Base-by-base conservation (phyloP, 2,329 filamentous ascomycete genomes). In the Laburnicola sp. region DNA sequence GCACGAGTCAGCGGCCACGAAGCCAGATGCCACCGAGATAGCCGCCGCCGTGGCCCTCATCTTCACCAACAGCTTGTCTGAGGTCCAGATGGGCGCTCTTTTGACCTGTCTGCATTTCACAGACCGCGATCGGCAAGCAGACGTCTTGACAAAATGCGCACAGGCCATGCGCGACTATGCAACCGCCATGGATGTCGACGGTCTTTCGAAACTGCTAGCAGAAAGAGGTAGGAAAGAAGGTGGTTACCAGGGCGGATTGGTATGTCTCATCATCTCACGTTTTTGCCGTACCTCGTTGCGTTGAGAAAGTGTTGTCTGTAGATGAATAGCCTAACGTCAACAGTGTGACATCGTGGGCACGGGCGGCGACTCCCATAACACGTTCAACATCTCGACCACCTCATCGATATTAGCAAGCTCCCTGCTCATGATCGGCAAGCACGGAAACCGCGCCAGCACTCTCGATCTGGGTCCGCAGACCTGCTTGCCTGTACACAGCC, bases 341-440 rank as follows among this genome's bases (percentile, higher is more conserved):
- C 57, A 85, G 82, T 86, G 92, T 71, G 94, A 99, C 73, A 97
- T 99, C 71, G 94, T 99, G 51, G 94, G 94, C 62, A 99, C 94
- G 6, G 94, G 94, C 60, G 94, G 94, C 68, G 94, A 99, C 77
- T 87, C 88, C 21, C 92, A 97, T 80, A 91, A 96, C 74, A 99
- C 94, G 30, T 99, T 96, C 84, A 99, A 99, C 74, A 93, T 99
- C 71, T 94, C 88, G 63, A 99, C 94, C 3, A 96, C 94, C 5
- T 85, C 94, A 2, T 96, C 91, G 16, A 97, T 99, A 68, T 79
- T 99, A 42, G 91, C 90, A 40, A 95, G 91, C 4, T 86, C 91
- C 3, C 79, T 95, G 26, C 82, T 99, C 31, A 81, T 95, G 64
- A 82, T 96, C 50, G 90, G 89, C 59, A 99, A 99, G 77, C 94